Percentiles rank a stretch among this genome's conserved stretches.
These are phyloP conservation scores for Nitzschia sp. DNA, from an alignment of 108 stramenopile genomes.

Conservation along the genomic window DNA sequence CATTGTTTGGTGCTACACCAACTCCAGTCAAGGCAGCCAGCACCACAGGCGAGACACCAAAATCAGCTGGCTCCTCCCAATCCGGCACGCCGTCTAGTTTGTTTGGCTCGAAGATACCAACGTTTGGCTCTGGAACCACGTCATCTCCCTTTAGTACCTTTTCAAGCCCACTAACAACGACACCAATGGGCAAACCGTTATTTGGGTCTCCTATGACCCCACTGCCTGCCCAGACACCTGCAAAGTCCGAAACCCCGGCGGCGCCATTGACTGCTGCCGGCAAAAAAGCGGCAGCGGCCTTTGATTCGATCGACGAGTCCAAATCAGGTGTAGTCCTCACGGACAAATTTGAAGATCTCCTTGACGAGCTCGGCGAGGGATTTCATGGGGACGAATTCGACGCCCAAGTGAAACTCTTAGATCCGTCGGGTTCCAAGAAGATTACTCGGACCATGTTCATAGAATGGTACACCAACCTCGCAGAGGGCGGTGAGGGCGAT, in stretches of 20 bases:
- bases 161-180: background rate
- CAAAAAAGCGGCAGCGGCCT: conserved; percentile 19
- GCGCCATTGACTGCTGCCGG: conserved; percentile 1
- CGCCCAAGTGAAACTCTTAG: conserved; percentile 59
- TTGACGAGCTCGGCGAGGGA: conserved; percentile 81
- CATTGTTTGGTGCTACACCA: conserved; percentile 21
- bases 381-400: conserved; percentile 85
- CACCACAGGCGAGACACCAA: background rate
- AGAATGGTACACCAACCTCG: conserved; percentile 65
- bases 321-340: conserved; percentile 46
- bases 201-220: conserved; percentile 14
- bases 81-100: background rate
- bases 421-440: conserved; percentile 46
- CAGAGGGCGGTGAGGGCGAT: conserved; percentile 41
- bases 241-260: background rate
- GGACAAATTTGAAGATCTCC: conserved; percentile 58
- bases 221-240: background rate
- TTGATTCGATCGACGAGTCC: conserved; percentile 54
- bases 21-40: background rate
- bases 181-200: conserved; percentile 13
- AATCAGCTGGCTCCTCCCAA: background rate
- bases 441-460: conserved; percentile 59
- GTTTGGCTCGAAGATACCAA: background rate
- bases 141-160: background rate
- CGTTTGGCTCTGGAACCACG: background rate